Base-by-base conservation (phyloP, 176 grass and related monocot genomes). In the Sorghum bicolor region DNA sequence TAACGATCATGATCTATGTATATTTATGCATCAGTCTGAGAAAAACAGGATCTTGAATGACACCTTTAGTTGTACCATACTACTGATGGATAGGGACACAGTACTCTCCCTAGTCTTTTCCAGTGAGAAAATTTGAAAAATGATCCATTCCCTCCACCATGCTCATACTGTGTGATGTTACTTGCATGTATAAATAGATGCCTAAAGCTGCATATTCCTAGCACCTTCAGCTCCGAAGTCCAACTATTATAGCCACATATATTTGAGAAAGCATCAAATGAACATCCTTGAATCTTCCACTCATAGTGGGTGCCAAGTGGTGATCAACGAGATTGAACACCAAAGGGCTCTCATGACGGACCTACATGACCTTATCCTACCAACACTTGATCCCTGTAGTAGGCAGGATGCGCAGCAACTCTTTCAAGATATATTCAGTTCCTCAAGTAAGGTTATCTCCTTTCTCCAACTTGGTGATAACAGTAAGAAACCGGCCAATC, bases 111-210 rank as follows among this genome's bases (percentile, higher is more conserved):
- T 61, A 44, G 50, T 61, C 80, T 32, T 70, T 55, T 5, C 20
- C 6, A 34, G 70, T 74, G 55, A 83, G 69, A 83, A 74, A 71
- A 44, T 74, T 48, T 83, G 67, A 73, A 83, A 28, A 73, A 31
- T 24, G 70, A 4, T 33, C 17, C 29, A 1, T 63, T 72, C 80
- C 79, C 33, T 71, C 79, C 34, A 58, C 29, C 48, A 30, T 20
- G 45, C 70, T 45, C 70, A 72, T 40, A 8, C 37, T 15, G 11
- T n/a, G 6, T 72, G 64, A 10, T 70, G 65, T 20, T 72, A 39
- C 52, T 62, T 72, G 80, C 52, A 13, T 32, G 53, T 74, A 83
- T 64, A 83, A 82, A 82, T 82, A 62, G 26, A 72, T 62, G 26
- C 68, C 36, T n/a, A 82, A 34, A 63, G 40, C 11, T 63, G 19